Conservation (phyloP, 805 yeast species). For the Clavispora phyllophila region DNA sequence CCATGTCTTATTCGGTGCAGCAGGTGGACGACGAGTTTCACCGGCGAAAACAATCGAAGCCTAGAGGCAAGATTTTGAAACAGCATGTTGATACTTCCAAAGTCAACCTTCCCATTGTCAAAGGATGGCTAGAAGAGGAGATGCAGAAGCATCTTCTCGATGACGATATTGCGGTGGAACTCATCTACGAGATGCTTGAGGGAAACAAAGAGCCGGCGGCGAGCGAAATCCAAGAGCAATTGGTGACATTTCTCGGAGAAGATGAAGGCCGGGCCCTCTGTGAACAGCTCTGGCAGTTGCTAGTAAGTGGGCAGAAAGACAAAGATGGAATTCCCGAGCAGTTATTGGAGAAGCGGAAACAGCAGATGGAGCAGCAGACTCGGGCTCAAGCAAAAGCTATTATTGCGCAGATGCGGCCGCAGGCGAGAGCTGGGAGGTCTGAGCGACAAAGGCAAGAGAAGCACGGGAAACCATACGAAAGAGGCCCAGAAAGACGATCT, state of each 20-base stretch:
- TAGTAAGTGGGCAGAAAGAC: conserved; percentile 41
- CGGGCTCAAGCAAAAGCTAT: not conserved
- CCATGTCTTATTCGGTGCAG: not conserved
- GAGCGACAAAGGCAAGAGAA: not conserved
- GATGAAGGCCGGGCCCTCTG: conserved; percentile 37
- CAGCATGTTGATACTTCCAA: conserved; percentile 31
- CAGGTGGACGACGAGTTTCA: not conserved
- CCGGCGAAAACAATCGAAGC: not conserved
- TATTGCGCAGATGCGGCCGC: conserved; percentile 4
- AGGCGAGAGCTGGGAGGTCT: too few relatives aligned
- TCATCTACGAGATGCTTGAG: conserved; percentile 38
- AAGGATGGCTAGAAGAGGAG: conserved; percentile 34
- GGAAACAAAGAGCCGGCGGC: conserved; percentile 31
- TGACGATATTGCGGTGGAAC: conserved; percentile 47
- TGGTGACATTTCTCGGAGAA: conserved; percentile 42
- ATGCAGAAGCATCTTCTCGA: conserved; percentile 39
- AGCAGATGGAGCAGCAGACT: conserved; percentile 7
- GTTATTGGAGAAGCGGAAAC: conserved; percentile 20
- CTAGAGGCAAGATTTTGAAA: conserved; percentile 6
- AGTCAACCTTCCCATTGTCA: conserved; percentile 35
- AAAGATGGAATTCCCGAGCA: conserved; percentile 42
- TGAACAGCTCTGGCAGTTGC: conserved; percentile 38
- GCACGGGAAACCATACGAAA: not conserved
- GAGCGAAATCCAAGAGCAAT: conserved; percentile 36
- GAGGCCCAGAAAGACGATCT: too few relatives aligned